These are phyloP conservation scores for Cryphonectria japonica DNA, from an alignment of 2,329 filamentous ascomycete genomes.

Conservation along the genomic window DNA sequence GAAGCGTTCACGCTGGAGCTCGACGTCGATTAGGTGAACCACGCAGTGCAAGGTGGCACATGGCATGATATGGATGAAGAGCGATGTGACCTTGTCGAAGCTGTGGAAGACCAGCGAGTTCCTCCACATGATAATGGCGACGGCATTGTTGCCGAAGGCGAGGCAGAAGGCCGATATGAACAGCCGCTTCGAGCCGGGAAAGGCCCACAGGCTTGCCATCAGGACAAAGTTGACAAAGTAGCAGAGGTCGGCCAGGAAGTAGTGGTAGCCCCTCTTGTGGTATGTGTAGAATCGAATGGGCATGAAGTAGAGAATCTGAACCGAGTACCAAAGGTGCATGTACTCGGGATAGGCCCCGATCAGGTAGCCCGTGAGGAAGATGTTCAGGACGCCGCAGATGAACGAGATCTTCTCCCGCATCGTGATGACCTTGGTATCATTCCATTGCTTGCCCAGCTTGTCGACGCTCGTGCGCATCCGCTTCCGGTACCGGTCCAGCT, in stretches of 20 bases:
- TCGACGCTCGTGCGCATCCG: conserved; percentile 91
- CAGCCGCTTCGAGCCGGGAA: conserved; percentile 85
- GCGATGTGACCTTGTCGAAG: conserved; percentile 94
- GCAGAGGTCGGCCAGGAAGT: conserved; percentile 95
- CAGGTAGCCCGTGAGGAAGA: conserved; percentile 94
- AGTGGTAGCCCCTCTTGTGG: conserved; percentile 89
- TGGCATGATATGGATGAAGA: conserved; percentile 99
- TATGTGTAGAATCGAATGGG: conserved; percentile 93
- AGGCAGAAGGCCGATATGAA: conserved; percentile 93
- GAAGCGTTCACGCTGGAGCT: conserved; percentile 70
- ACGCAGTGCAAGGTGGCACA: conserved; percentile 91
- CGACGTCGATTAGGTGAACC: conserved; percentile 75
- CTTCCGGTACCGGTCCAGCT: conserved; percentile 85
- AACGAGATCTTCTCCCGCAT: conserved; percentile 93
- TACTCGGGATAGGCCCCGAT: conserved; percentile 83
- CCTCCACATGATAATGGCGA: conserved; percentile 98
- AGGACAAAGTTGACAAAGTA: conserved; percentile 95
- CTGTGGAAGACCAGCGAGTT: conserved; percentile 99
- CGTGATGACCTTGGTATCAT: conserved; percentile 85
- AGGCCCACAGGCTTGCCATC: conserved; percentile 83
- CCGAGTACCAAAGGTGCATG: conserved; percentile 93
- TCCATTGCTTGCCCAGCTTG: conserved; percentile 82
- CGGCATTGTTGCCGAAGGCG: conserved; percentile 93
- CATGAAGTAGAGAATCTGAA: conserved; percentile 92
- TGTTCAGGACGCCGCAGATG: conserved; percentile 94